These are phyloP conservation scores for Globisporangium nagaii DNA, from an alignment of 352 stramenopile species.

Conservation along the genomic window DNA sequence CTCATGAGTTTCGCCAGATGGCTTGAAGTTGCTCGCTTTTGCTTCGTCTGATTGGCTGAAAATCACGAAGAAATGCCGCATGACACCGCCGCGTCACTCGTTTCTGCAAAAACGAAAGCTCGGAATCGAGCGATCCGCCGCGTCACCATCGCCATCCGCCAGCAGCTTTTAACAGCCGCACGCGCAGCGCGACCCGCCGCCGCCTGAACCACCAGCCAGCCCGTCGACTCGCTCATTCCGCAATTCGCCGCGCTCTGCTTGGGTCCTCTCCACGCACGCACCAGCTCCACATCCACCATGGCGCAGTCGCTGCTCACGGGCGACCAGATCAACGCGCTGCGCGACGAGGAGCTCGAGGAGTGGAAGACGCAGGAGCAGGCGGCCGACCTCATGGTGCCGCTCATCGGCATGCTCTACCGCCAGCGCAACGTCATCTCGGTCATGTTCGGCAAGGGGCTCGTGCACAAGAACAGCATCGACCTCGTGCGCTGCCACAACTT, in stretches of 20 bases:
- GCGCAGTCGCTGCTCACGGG: constrained; percentile 27
- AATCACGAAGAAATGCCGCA: neutral
- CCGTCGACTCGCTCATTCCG: constrained; percentile 6
- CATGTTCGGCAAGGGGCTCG: constrained; percentile 78
- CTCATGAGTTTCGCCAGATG: neutral
- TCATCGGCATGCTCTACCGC: constrained; percentile 79
- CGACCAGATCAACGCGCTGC: constrained; percentile 46
- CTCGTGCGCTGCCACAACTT: constrained; percentile 80
- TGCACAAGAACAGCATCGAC: constrained; percentile 85
- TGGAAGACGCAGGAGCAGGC: constrained; percentile 80
- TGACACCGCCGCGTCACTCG: constrained; percentile 17
- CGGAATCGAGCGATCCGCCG: too few species aligned
- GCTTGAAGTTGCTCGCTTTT: constrained; percentile 12
- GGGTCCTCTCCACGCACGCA: neutral
- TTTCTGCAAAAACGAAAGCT: too few species aligned
- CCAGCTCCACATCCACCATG: constrained; percentile 18
- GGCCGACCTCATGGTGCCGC: constrained; percentile 80
- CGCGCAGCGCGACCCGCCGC: too few species aligned
- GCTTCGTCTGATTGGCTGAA: constrained; percentile 4
- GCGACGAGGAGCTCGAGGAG: constrained; percentile 55
- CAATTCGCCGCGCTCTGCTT: constrained; percentile 16
- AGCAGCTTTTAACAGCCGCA: neutral
- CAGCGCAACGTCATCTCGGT: constrained; percentile 79
- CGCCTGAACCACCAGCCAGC: too few species aligned
- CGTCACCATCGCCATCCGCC: neutral